Evolutionary conservation across 192 early-diverging fungal genomes (phyloP), one percentile per base, ranked within the genome.

Genomic region (Lunasporangiospora selenospora): DNA sequence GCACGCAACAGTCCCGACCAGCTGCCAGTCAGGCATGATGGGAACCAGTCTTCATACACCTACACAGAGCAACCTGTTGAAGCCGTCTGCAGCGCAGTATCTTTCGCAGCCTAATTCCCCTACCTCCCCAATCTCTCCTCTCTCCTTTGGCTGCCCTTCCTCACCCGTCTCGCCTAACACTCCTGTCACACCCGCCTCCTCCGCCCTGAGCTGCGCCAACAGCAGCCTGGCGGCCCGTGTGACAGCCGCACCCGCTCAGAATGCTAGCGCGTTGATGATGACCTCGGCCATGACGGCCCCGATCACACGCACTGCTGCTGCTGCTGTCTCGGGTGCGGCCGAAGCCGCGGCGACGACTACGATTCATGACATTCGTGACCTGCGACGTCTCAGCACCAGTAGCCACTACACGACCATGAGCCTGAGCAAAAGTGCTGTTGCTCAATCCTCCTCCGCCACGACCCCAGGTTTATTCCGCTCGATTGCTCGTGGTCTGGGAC

Each of bases 1-100:
- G 19, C 58, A 57, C 30, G 67, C 67, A 0, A 57, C 67, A 10
- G 31, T 71, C 43, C 42, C 67, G 3, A 57, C 67, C 1, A 53
- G 59, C 0, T 30, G 59, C 29, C 23, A 50, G n/a, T n/a, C n/a
- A n/a, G n/a, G n/a, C n/a, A n/a, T n/a, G n/a, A n/a, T n/a, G n/a
- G n/a, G n/a, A n/a, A n/a, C n/a, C n/a, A n/a, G n/a, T n/a, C n/a
- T n/a, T n/a, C n/a, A n/a, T n/a, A n/a, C n/a, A n/a, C n/a, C n/a
- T n/a, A n/a, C n/a, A n/a, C n/a, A n/a, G n/a, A n/a, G n/a, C n/a
- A n/a, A n/a, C n/a, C n/a, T n/a, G n/a, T n/a, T n/a, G n/a, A n/a
- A n/a, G n/a, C n/a, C n/a, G n/a, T n/a, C n/a, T n/a, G n/a, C n/a
- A n/a, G n/a, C n/a, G n/a, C n/a, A n/a, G n/a, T n/a, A n/a, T n/a